Percentiles rank a stretch among this genome's conserved stretches.
phyloP scores from a whole-genome alignment of 164 flowering plant genomes.

The Echeveria elegans region DNA sequence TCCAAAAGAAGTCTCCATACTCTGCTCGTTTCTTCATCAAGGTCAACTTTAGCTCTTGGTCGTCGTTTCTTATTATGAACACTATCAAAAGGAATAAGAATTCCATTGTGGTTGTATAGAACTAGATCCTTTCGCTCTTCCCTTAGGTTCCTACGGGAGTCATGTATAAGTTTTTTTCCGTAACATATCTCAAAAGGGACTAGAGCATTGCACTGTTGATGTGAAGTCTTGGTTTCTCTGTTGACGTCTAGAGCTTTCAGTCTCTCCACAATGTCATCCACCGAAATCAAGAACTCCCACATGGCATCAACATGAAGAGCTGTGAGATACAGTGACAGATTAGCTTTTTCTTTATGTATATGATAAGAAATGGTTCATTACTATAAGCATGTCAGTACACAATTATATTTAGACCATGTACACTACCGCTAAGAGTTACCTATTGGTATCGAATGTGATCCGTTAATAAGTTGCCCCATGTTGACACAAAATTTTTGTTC shows the following conservation, averaged over 20 bases:
- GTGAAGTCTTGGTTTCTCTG: constrained; percentile 11
- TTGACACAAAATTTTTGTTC: not conserved
- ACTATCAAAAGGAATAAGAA: constrained; percentile 52
- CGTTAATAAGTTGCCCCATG: not conserved
- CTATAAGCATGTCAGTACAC: not conserved
- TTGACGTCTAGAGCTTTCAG: constrained; percentile 34
- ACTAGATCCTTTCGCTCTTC: constrained; percentile 43
- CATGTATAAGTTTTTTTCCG: not conserved
- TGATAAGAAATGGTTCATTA: not conserved
- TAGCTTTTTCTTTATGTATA: not conserved
- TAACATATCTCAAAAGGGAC: constrained; percentile 15
- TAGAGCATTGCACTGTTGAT: constrained; percentile 18
- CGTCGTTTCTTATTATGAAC: constrained; percentile 31
- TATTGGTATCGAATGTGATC: not conserved
- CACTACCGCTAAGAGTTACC: not conserved
- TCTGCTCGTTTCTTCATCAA: constrained; percentile 75
- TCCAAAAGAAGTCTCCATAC: constrained; percentile 84
- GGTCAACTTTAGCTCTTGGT: constrained; percentile 76
- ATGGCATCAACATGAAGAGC: not conserved
- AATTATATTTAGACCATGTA: not conserved
- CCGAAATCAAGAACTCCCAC: constrained; percentile 11
- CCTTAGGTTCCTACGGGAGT: not conserved
- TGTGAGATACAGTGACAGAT: not conserved
- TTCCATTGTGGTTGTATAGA: constrained; percentile 40
- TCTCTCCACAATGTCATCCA: constrained; percentile 33